Evolutionary conservation across 1,284 basidiomycete species (phyloP), one percentile per base, ranked within the genome.

Genomic region (Coriolopsis trogii): DNA sequence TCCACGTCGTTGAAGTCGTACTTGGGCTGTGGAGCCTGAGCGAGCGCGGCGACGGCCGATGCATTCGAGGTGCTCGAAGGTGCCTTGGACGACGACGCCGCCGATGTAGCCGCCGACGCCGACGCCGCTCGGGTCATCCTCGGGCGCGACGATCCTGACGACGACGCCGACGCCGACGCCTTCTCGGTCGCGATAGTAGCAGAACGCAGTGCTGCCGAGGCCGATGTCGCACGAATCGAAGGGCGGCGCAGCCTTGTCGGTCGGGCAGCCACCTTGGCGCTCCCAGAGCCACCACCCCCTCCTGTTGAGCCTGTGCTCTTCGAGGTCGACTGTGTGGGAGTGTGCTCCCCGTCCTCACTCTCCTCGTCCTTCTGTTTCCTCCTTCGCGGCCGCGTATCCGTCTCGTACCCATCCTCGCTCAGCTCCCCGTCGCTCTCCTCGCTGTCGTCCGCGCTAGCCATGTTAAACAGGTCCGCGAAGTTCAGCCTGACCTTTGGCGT

Each of bases 1-100:
- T 91, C 90, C 63, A 91, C 89, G 65, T 93, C 88, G 2, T 75
- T 75, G 6, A 86, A 61, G 67, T 91, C 82, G 60, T 89, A 91
- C 45, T 78, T 72, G 3, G 56, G 57, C 31, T 46, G 48, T 28
- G 56, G 58, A 29, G 55, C 55, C 34, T 56, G 52, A 4, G 51
- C 52, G 24, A 59, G 39, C 12, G 58, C 49, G 4, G 58, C 38
- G 4, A 53, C 46, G n/a, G 49, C 8, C 1, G 15, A 34, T 2
- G 31, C 41, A 3, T 44, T 20, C 21, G 45, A 18, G 26, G 42
- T 25, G 16, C 40, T 25, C 6, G 44, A 31, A 15, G 38, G 8
- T 6, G 30, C 38, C 4, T 41, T 34, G 10, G 34, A 46, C 13
- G 58, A 31, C 7, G 52, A 20, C 13, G 51, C 47, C 13, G 50